Percentiles rank a stretch among this genome's conserved stretches.
Evolutionary conservation across 2,329 filamentous ascomycete species (phyloP).

Genomic region (Aureobasidium sp.): DNA sequence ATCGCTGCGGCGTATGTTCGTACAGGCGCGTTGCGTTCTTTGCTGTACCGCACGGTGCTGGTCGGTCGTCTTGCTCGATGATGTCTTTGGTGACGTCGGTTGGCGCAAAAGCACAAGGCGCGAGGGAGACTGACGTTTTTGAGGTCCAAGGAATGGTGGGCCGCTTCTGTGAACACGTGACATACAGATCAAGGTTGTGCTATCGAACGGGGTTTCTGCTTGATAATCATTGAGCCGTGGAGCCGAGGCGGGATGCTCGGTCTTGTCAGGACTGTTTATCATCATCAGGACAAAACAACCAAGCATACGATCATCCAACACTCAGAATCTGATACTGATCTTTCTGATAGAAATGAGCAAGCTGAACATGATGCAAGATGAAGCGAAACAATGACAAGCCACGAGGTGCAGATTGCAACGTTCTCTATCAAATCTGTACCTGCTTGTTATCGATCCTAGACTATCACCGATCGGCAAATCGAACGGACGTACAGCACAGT

Average conservation of each 20-base stretch:
- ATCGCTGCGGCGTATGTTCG: constrained; percentile 6
- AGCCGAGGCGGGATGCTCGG: background rate
- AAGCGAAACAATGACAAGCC: background rate
- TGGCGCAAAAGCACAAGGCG: background rate
- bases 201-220: constrained; percentile 4
- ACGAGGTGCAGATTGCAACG: background rate
- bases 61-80: background rate
- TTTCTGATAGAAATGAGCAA: background rate
- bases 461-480: constrained; percentile 1
- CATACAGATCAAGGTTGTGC: background rate
- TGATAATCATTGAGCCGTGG: constrained; percentile 5
- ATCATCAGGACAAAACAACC: background rate
- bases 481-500: background rate
- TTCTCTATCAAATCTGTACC: background rate
- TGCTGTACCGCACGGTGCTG: constrained; percentile 8
- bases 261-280: too few species aligned
- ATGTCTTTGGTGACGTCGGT: background rate
- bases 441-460: background rate
- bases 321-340: background rate
- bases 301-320: background rate
- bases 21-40: constrained; percentile 9
- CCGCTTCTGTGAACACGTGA: background rate
- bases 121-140: constrained; percentile 1
- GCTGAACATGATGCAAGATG: too few species aligned
- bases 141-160: constrained; percentile 2